Conservation (phyloP, 1,139 yeast species). For the Debaryomyces coudertii region DNA sequence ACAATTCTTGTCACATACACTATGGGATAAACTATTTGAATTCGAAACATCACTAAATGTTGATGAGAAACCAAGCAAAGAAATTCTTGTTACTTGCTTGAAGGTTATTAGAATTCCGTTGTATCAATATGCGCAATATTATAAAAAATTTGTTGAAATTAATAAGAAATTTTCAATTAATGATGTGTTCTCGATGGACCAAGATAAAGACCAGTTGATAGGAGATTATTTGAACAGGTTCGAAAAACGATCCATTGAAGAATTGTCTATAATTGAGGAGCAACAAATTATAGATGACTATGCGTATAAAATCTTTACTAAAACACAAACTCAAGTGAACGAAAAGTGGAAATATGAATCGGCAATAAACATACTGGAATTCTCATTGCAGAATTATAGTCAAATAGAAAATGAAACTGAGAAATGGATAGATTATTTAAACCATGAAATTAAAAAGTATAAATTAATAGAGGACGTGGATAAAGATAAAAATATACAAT, state of each 20-base stretch:
- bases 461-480: not conserved
- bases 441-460: conserved; percentile 39
- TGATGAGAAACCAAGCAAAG: conserved; percentile 19
- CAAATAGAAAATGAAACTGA: conserved; percentile 36
- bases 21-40: conserved; percentile 67
- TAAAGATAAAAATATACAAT: conserved; percentile 11
- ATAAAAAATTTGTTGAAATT: conserved; percentile 51
- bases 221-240: conserved; percentile 26
- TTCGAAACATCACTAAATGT: conserved; percentile 39
- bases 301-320: conserved; percentile 42
- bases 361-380: conserved; percentile 45
- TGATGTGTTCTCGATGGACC: conserved; percentile 33
- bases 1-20: conserved; percentile 60
- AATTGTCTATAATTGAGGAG: conserved; percentile 32
- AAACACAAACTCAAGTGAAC: conserved; percentile 54
- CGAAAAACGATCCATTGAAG: conserved; percentile 25
- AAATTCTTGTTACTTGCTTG: conserved; percentile 40
- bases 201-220: conserved; percentile 16
- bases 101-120: conserved; percentile 57
- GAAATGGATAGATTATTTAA: conserved; percentile 58
- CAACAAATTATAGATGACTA: conserved; percentile 46
- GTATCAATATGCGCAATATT: conserved; percentile 71
- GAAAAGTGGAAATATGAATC: conserved; percentile 67
- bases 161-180: conserved; percentile 36
- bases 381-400: conserved; percentile 32